Base-by-base conservation (phyloP, 2,329 filamentous ascomycete genomes). In the Cryphonectria nitschkei region DNA sequence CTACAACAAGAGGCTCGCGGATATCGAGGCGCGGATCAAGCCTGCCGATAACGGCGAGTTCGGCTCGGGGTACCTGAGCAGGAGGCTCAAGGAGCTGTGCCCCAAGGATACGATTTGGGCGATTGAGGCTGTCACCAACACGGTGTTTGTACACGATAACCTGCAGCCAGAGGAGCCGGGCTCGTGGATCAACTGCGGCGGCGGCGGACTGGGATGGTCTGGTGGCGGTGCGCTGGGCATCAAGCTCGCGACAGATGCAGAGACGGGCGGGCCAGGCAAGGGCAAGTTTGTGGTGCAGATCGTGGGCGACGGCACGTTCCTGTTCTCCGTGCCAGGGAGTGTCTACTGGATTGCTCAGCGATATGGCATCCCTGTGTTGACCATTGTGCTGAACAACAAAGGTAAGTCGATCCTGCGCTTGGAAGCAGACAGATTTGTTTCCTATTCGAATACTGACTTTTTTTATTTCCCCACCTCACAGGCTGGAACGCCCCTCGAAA, bases 41-140 rank as follows among this genome's bases (percentile, higher is more conserved):
- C 89, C 93, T 0, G 86, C 88, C 19, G 81, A 84, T 0, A 87
- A 92, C 65, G 91, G 90, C 19, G 83, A 85, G 4, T 89, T 92
- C 73, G 89, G 88, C 39, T 86, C 87, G 1, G 86, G 81, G 14
- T 75, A 84, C 70, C 76, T 85, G 19, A 82, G 79, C 73, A 75
- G 76, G n/a, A 77, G 72, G 69, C 77, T 84, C 32, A 75, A 77
- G 29, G 74, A 77, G 14, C 68, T 81, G 26, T 83, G 80, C 67
- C 83, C 83, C 0, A 60, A 77, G 37, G 83, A 85, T 77, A 91
- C 92, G 0, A 92, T 94, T 75, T 94, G 88, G 85, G 89, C 89
- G 2, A 83, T 94, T 69, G 92, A 95, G 81, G 89, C 92, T 0
- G 92, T 95, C 1, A 94, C 92, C 0, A 88, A 91, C 74, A 90